Conservation (phyloP, 768 basidiomycete genomes). For the Tricholoma sp. region DNA sequence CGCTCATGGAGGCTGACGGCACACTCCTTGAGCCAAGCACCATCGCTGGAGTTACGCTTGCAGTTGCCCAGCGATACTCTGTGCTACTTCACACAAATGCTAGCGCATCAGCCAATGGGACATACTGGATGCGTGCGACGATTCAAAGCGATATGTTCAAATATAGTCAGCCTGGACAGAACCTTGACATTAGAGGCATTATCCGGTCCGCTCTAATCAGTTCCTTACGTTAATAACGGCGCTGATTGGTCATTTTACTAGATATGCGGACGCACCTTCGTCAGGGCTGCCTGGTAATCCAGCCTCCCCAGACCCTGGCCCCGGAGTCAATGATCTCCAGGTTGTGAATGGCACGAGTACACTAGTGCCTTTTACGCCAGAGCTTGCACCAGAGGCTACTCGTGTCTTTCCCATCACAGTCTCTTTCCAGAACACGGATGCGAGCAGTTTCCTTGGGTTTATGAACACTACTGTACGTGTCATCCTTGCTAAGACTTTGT, state of each 20-base stretch:
- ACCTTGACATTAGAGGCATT: neutral
- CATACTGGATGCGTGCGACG: neutral
- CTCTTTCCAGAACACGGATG: neutral
- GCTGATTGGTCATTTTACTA: neutral
- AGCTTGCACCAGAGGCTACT: neutral
- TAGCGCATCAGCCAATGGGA: neutral
- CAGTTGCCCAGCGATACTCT: neutral
- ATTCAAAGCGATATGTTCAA: neutral
- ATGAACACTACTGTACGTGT: neutral
- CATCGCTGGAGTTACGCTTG: neutral
- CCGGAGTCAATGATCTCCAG: neutral
- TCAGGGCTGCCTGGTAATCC: neutral
- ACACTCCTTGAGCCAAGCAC: neutral
- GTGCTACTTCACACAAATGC: neutral
- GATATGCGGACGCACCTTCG: neutral
- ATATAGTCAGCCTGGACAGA: neutral
- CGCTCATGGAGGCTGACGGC: neutral
- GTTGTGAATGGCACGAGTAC: neutral
- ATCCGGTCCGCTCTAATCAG: neutral
- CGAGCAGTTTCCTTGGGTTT: neutral
- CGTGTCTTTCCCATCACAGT: neutral
- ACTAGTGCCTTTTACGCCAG: neutral
- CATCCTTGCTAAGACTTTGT: neutral
- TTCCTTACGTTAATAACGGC: neutral
- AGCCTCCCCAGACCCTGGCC: neutral